Evolutionary conservation across 768 basidiomycete species (phyloP).

Genomic region (Heimioporus sp.): DNA sequence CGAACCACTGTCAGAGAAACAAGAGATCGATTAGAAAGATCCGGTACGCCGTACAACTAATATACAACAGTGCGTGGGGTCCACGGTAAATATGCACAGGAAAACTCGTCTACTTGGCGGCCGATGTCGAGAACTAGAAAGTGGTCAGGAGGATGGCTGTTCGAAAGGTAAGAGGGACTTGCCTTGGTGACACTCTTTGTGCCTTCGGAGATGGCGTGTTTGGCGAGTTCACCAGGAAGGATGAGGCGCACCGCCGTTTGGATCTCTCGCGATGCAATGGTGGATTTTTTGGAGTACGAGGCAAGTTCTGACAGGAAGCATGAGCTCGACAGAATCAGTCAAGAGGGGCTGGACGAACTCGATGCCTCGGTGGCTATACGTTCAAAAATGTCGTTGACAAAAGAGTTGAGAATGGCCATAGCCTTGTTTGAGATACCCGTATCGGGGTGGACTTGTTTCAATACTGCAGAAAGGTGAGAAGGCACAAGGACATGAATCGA

Average conservation of each 20-base stretch:
- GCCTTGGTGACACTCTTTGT: conserved; percentile 71
- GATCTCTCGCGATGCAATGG: conserved; percentile 97
- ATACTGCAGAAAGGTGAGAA: conserved; percentile 48
- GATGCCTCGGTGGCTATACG: conserved; percentile 89
- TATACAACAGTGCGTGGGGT: conserved; percentile 28
- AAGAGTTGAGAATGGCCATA: conserved; percentile 89
- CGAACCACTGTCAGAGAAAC: no score
- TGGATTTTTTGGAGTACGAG: conserved; percentile 98
- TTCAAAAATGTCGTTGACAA: conserved; percentile 94
- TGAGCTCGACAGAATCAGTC: not conserved
- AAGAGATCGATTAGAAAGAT: conserved; percentile 26
- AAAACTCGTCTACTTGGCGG: conserved; percentile 36
- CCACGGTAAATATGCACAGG: conserved; percentile 17
- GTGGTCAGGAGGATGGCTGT: not conserved
- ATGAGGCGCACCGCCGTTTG: conserved; percentile 95
- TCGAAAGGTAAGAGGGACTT: not conserved
- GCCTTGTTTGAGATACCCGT: conserved; percentile 99
- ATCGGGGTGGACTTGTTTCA: conserved; percentile 97
- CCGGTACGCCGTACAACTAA: conserved; percentile 30
- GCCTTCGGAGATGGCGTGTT: conserved; percentile 98
- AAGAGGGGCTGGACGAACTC: conserved; percentile 46
- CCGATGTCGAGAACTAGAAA: conserved; percentile 43
- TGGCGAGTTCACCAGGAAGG: conserved; percentile 95
- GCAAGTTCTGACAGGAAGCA: conserved; percentile 67
- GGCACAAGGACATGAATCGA: not conserved